Evolutionary conservation across 805 yeast species (phyloP).

Genomic region (Myxozyma monticola): DNA sequence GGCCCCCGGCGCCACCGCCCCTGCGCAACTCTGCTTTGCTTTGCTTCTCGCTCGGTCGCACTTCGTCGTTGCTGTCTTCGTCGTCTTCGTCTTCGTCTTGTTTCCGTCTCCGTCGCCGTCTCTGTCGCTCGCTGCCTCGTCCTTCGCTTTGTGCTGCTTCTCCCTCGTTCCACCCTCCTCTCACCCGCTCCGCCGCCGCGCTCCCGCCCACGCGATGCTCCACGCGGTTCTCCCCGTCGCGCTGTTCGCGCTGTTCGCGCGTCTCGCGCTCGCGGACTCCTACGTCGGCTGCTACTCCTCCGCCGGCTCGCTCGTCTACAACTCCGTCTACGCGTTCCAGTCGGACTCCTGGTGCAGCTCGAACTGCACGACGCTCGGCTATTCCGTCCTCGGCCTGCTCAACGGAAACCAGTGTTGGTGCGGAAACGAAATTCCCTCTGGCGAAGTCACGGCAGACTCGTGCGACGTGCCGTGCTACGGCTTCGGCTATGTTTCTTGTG

Average conservation of each 20-base stretch:
- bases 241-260: conserved; percentile 1
- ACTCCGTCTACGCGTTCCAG: conserved; percentile 58
- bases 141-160: too few species aligned
- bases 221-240: neutral
- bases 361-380: conserved; percentile 50
- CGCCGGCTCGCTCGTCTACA: conserved; percentile 42
- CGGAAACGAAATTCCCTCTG: conserved; percentile 50
- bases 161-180: neutral
- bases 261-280: conserved; percentile 1
- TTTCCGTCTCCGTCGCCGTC: too few species aligned
- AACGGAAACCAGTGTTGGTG: conserved; percentile 66
- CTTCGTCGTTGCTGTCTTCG: neutral
- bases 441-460: conserved; percentile 34
- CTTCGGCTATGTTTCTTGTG: conserved; percentile 63
- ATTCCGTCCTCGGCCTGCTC: conserved; percentile 49
- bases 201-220: too few species aligned
- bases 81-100: neutral
- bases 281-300: conserved; percentile 45
- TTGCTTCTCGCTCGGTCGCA: neutral
- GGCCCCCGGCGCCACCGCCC: conserved; percentile 2
- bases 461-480: conserved; percentile 60
- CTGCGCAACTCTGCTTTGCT: too few species aligned
- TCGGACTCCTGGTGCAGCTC: conserved; percentile 57
- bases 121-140: too few species aligned
- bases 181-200: neutral